These are phyloP conservation scores for Pichia sp. DNA, from an alignment of 1,139 yeast species.

Conservation along the genomic window DNA sequence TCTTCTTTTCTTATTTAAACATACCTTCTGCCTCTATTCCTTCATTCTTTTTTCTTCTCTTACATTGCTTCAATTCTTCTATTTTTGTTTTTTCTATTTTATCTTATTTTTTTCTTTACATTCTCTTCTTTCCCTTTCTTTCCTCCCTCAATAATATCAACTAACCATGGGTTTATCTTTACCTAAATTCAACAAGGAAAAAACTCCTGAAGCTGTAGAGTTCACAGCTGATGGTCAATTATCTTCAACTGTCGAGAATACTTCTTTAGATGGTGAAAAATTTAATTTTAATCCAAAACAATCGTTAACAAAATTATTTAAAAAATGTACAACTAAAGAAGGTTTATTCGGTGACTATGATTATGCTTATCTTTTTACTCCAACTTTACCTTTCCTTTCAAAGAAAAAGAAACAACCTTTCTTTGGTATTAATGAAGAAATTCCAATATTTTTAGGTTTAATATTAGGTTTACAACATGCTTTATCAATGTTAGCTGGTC, in stretches of 20 bases:
- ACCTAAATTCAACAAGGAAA: constrained; percentile 3
- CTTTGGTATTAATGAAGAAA: constrained; percentile 68
- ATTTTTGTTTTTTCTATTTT: background rate
- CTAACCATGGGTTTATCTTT: constrained; percentile 2
- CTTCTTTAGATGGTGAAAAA: background rate
- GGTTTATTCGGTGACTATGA: constrained; percentile 82
- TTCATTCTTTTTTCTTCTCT: too few species aligned
- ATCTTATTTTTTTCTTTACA: background rate
- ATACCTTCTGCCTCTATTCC: too few species aligned
- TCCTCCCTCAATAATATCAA: too few species aligned
- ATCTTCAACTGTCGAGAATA: background rate
- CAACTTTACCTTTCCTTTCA: constrained; percentile 62
- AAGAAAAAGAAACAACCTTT: constrained; percentile 62
- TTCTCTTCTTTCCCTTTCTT: background rate
- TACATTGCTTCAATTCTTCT: too few species aligned
- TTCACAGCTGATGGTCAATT: background rate
- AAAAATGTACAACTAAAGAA: constrained; percentile 50
- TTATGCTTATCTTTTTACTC: constrained; percentile 69
- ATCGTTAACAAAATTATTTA: constrained; percentile 5
- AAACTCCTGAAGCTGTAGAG: too few species aligned
- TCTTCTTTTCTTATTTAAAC: too few species aligned
- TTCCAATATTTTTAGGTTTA: constrained; percentile 73
- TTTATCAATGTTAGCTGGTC: constrained; percentile 85
- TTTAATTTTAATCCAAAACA: background rate
- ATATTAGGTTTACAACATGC: constrained; percentile 82